Conservation (phyloP, 345 rosid species). For the Euphorbia pulcherrima region DNA sequence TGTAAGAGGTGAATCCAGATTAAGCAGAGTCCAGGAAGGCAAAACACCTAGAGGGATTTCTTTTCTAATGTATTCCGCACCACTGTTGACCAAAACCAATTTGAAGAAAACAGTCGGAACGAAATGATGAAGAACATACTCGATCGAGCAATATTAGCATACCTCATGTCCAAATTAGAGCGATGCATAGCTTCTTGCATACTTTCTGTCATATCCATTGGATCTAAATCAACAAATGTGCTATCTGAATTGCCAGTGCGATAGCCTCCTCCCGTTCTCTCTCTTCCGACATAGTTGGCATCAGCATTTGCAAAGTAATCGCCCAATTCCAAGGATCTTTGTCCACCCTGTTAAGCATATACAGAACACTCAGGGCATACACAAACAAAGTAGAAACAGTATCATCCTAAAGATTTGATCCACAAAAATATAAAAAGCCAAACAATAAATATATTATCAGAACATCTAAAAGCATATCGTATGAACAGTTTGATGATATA, state of each 20-base stretch:
- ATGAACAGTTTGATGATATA: background rate
- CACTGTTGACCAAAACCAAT: constrained; percentile 49
- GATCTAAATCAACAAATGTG: constrained; percentile 50
- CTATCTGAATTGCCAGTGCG: constrained; percentile 36
- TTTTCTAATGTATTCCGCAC: constrained; percentile 76
- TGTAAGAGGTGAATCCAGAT: constrained; percentile 65
- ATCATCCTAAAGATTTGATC: background rate
- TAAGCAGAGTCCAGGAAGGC: constrained; percentile 64
- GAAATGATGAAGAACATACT: constrained; percentile 28
- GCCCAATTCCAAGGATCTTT: constrained; percentile 62
- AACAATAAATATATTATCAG: background rate
- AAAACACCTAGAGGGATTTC: constrained; percentile 82
- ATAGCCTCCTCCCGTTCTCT: constrained; percentile 41
- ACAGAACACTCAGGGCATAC: constrained; percentile 20
- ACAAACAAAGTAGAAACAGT: constrained; percentile 8
- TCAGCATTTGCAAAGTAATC: constrained; percentile 74
- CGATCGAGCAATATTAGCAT: constrained; percentile 21
- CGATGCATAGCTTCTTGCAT: constrained; percentile 98
- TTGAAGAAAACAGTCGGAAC: background rate
- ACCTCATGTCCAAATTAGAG: constrained; percentile 94
- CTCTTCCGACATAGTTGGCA: constrained; percentile 50
- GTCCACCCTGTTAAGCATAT: constrained; percentile 51
- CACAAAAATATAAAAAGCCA: background rate
- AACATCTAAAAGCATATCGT: background rate
- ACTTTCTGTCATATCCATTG: constrained; percentile 96